Base-by-base conservation (phyloP, 2,329 filamentous ascomycete genomes). In the Chrysoporthe deuterocubensis region DNA sequence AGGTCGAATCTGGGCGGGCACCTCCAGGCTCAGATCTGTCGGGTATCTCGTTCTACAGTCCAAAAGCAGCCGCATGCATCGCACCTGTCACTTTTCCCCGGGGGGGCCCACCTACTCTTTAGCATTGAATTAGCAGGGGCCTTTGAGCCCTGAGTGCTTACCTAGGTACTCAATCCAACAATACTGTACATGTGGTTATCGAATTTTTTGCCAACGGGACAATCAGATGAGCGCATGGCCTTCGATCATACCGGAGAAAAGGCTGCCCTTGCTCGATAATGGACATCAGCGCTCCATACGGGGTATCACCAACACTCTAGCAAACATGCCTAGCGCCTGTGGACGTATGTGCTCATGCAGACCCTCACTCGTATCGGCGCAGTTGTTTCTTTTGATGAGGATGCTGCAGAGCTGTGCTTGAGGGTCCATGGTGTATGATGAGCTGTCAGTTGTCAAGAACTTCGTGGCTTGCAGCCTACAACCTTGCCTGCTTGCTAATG, bases 391-490 rank as follows among this genome's bases (percentile, higher is more conserved):
- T 65, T 14, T 59, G 62, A 61, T 46, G 54, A 13, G 16, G 43
- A 26, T 32, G 32, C 21, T 40, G 26, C 26, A 65, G 32, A 34
- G 43, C n/a, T 32, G n/a, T 32, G 18, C 21, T 34, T 37, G 7
- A 37, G 62, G 11, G 40, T 48, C 62, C 62, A 14, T 21, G 54
- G 13, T 26, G 26, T 43, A n/a, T 43, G 44, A 61, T 57, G 64
- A 66, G 65, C 58, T 67, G 62, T 67, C 62, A 60, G 34, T 59
- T 43, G 52, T 65, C 62, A 62, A 59, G 46, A 57, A 13, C 63
- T 50, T 43, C 42, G 65, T 70, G 65, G 57, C 65, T 63, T 70
- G 68, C 66, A 66, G 63, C 66, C 60, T 44, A 43, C 11, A 43
- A 16, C 48, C 48, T 62, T 64, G 66, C 40, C 44, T 63, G 40